phyloP scores from a whole-genome alignment of 441 rosid genomes.

The Pelargonium fulgidum region DNA sequence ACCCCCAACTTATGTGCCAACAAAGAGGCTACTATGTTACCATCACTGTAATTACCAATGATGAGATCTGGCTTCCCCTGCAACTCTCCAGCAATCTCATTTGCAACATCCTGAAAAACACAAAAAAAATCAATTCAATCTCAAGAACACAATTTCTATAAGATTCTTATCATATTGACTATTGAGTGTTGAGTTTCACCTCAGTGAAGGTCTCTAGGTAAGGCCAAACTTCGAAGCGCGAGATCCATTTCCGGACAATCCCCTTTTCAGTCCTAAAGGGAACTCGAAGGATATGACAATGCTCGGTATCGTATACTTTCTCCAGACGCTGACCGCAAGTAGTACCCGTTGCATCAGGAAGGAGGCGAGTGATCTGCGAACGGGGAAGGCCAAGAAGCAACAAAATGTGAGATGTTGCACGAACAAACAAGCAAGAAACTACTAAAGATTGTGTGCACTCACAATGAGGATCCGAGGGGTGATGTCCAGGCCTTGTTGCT shows the following conservation, averaged over 20 bases:
- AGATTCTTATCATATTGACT: background rate
- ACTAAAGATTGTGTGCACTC: slow-evolving; percentile 17
- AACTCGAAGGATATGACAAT: slow-evolving; percentile 84
- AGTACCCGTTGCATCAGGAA: slow-evolving; percentile 94
- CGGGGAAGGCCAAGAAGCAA: slow-evolving; percentile 17
- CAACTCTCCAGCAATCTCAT: slow-evolving; percentile 72
- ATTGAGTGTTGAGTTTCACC: slow-evolving; percentile 33
- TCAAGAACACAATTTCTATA: background rate
- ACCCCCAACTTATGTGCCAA: slow-evolving; percentile 84
- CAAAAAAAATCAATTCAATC: background rate
- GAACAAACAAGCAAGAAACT: background rate
- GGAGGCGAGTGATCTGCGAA: slow-evolving; percentile 72
- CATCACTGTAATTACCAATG: slow-evolving; percentile 95
- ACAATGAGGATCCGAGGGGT: slow-evolving; percentile 90
- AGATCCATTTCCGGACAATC: slow-evolving; percentile 85
- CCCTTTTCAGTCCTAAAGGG: slow-evolving; percentile 87
- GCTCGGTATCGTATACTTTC: slow-evolving; percentile 66
- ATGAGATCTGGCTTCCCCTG: slow-evolving; percentile 95
- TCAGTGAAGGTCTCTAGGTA: slow-evolving; percentile 89
- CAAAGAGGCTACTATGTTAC: slow-evolving; percentile 88
- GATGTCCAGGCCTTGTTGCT: slow-evolving; percentile 86
- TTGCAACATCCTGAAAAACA: slow-evolving; percentile 66
- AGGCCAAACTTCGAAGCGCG: slow-evolving; percentile 97
- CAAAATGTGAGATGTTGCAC: background rate
- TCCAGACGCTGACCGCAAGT: slow-evolving; percentile 94